Evolutionary conservation across 495 filamentous ascomycete genomes (phyloP), one percentile per base, ranked within the genome.

Genomic region (Penicillium waksmanii): DNA sequence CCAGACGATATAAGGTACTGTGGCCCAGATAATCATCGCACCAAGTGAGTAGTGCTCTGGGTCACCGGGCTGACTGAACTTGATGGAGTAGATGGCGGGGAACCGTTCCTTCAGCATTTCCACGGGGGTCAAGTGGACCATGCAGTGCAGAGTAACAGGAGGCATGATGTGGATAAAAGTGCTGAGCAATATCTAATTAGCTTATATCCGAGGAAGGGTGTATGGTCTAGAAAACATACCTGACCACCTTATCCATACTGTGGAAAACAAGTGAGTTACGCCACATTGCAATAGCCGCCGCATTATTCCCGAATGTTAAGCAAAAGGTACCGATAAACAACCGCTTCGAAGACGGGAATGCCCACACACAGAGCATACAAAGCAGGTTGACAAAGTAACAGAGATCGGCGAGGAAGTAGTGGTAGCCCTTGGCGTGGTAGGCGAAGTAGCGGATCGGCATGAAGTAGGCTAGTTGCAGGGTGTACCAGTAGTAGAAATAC

Each of bases 141-240:
- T 79, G 68, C 92, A 96, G 75, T 98, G 95, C 46, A 97, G 80
- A 21, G 93, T 88, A 9, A 90, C 92, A 49, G 92, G 95, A 4
- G 95, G 95, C 93, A 98, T 98, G 65, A 98, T 96, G 75, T 98
- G 95, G 63, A 98, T 97, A 77, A 98, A 98, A 27, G 98, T 76
- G 71, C 90, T 92, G 50, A 33, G 43, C 19, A 43, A 23, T 38
- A 40, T n/a, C 49, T 34, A 0, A 25, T 36, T 15, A 44, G 12
- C 12, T 54, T 13, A 8, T 3, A 17, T 11, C 11, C 5, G 13
- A 13, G 2, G 33, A 13, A 7, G 13, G 43, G 19, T 12, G 5
- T 12, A 53, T 58, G 13, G 73, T 87, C 78, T 88, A 25, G 23
- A 10, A 2, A 18, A 58, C 65, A 34, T 76, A 89, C 79, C 90